Base-by-base conservation (phyloP, 2,329 filamentous ascomycete genomes). In the Cercospora citrullina region DNA sequence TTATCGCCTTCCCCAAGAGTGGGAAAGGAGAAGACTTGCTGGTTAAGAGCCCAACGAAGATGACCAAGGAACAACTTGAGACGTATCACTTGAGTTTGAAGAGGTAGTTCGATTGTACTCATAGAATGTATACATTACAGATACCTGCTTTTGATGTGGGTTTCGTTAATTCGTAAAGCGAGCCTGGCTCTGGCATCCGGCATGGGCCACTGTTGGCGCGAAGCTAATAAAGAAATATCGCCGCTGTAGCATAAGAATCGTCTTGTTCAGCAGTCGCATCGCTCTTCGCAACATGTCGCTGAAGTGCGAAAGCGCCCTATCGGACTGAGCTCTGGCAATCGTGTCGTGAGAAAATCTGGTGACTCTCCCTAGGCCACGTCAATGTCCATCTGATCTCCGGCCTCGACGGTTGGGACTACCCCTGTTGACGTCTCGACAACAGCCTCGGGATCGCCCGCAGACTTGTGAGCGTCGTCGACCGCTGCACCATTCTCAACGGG, bases 1-100 rank as follows among this genome's bases (percentile, higher is more conserved):
- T 99, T 1, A 97, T 99, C 79, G 94, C 94, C 0, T 99, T 99
- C 76, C 96, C 95, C 0, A 99, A 99, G 84, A 94, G 88, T 69
- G 93, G 93, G 69, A 93, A 89, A 77, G 94, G 95, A 0, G 91
- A 96, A 76, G 95, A 99, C 80, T 80, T 88, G 66, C 87, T 96
- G 79, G 92, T 96, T 2, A 89, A 87, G 73, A 92, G 91, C 70
- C 95, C 95, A 0, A 89, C 89, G 61, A 79, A 78, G 70, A 84
- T 96, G 71, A 91, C 86, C 0, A 81, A 87, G 67, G 86, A 87
- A 69, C 84, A 87, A 68, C 78, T 89, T 74, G 78, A 81, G 70
- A 87, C 84, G 2, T 90, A 90, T 81, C 86, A 89, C 75, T 75
- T 91, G 65, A 74, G 76, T 67, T 71, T 79, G 59, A 59, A 64